phyloP scores from a whole-genome alignment of 2,329 filamentous ascomycete species.

The Rutstroemia sp. region DNA sequence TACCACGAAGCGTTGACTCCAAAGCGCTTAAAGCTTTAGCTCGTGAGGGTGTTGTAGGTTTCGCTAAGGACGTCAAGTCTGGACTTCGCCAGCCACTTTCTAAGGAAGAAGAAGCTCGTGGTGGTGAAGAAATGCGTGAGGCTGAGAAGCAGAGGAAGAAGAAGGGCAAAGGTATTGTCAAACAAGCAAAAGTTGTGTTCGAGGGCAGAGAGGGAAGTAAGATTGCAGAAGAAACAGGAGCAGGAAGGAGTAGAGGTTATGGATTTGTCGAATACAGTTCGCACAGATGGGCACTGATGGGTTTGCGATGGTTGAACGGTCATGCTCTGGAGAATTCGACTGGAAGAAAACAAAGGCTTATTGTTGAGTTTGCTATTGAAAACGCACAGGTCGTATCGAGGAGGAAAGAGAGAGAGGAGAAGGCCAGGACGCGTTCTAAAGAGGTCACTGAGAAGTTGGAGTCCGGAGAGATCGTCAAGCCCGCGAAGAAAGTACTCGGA shows the following conservation, averaged over 20 bases:
- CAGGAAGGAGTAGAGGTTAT: slow-evolving; percentile 82
- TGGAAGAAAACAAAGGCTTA: slow-evolving; percentile 80
- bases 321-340: slow-evolving; percentile 49
- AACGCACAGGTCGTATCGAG: slow-evolving; percentile 92
- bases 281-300: slow-evolving; percentile 92
- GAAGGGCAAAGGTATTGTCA: slow-evolving; percentile 81
- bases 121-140: slow-evolving; percentile 70
- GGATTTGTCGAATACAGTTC: slow-evolving; percentile 96
- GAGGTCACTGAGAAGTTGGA: slow-evolving; percentile 29
- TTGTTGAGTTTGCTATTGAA: slow-evolving; percentile 97
- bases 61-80: slow-evolving; percentile 80
- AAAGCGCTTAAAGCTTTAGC: slow-evolving; percentile 90
- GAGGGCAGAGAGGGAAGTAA: slow-evolving; percentile 83
- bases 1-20: slow-evolving; percentile 73
- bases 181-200: slow-evolving; percentile 91
- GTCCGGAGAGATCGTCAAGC: slow-evolving; percentile 24
- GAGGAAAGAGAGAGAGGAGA: slow-evolving; percentile 56
- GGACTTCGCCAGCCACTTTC: slow-evolving; percentile 71
- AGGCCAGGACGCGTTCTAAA: slow-evolving; percentile 37
- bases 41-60: slow-evolving; percentile 86
- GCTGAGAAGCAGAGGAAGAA: slow-evolving; percentile 72
- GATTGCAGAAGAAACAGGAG: slow-evolving; percentile 67
- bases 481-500: slow-evolving; percentile 28
- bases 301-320: slow-evolving; percentile 86
- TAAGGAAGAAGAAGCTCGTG: slow-evolving; percentile 80